Conservation (phyloP, 2,329 filamentous ascomycete genomes). For the Alternaria viburni region DNA sequence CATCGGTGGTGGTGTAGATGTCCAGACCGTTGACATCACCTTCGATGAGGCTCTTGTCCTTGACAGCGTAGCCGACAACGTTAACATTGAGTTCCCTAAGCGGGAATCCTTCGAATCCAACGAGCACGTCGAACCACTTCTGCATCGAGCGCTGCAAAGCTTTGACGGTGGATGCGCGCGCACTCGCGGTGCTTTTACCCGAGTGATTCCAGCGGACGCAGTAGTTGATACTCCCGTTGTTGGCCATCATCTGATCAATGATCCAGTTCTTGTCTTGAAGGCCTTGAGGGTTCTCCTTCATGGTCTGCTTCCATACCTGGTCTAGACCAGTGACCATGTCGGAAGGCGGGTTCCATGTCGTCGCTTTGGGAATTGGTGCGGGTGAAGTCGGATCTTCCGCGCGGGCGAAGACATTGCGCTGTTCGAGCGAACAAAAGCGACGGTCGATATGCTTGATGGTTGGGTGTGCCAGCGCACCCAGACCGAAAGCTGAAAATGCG, state of each 20-base stretch:
- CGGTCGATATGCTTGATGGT: slow-evolving; percentile 33
- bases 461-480: slow-evolving; percentile 31
- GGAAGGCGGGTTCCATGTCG: slow-evolving; percentile 31
- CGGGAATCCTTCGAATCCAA: slow-evolving; percentile 56
- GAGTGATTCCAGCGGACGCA: slow-evolving; percentile 56
- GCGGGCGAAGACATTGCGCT: slow-evolving; percentile 22
- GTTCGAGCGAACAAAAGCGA: slow-evolving; percentile 25
- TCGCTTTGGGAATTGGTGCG: slow-evolving; percentile 26
- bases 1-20: slow-evolving; percentile 53
- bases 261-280: slow-evolving; percentile 40
- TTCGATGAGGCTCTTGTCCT: slow-evolving; percentile 47
- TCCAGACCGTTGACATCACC: slow-evolving; percentile 44
- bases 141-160: slow-evolving; percentile 47
- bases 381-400: slow-evolving; percentile 13
- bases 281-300: slow-evolving; percentile 30
- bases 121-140: slow-evolving; percentile 54
- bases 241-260: slow-evolving; percentile 36
- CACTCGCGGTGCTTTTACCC: slow-evolving; percentile 46
- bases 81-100: slow-evolving; percentile 48
- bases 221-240: slow-evolving; percentile 47
- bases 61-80: slow-evolving; percentile 55
- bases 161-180: slow-evolving; percentile 47
- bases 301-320: slow-evolving; percentile 33
- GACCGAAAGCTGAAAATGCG: slow-evolving; percentile 17
- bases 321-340: slow-evolving; percentile 31